phyloP scores from a whole-genome alignment of 2,329 filamentous ascomycete genomes.

The Scedosporium apiospermum region DNA sequence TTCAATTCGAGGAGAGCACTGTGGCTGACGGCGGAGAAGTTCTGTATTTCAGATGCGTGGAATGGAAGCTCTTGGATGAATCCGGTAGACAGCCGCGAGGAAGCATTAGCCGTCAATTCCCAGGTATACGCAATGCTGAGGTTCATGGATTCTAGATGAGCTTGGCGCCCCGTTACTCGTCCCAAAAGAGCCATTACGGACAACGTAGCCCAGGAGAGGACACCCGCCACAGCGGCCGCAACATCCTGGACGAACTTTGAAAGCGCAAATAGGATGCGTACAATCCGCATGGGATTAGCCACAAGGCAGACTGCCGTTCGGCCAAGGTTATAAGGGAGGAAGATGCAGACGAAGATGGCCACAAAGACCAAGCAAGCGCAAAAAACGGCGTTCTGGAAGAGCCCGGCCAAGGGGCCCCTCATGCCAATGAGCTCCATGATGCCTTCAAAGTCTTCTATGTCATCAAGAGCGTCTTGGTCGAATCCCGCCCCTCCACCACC shows the following conservation, averaged over 20 bases:
- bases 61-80: slow-evolving; percentile 41
- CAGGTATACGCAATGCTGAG: slow-evolving; percentile 21
- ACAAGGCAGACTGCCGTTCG: slow-evolving; percentile 72
- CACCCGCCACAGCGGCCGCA: slow-evolving; percentile 50
- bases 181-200: neutral
- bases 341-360: slow-evolving; percentile 77
- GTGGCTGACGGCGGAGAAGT: slow-evolving; percentile 69
- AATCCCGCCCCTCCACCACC: slow-evolving; percentile 30
- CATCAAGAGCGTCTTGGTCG: slow-evolving; percentile 67
- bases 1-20: slow-evolving; percentile 56
- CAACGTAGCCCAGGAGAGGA: slow-evolving; percentile 3
- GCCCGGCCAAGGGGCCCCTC: slow-evolving; percentile 80
- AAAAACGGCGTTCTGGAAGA: slow-evolving; percentile 93
- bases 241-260: slow-evolving; percentile 76
- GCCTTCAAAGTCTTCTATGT: slow-evolving; percentile 91
- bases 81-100: slow-evolving; percentile 37
- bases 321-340: slow-evolving; percentile 85
- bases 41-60: slow-evolving; percentile 56
- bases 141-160: slow-evolving; percentile 1
- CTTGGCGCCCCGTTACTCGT: neutral
- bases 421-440: slow-evolving; percentile 94
- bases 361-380: slow-evolving; percentile 82
- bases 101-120: slow-evolving; percentile 31
- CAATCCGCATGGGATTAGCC: slow-evolving; percentile 68
- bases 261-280: slow-evolving; percentile 61